Percentiles rank a stretch among this genome's conserved stretches.
Evolutionary conservation across 108 stramenopile species (phyloP).

Genomic region (Fistulifera pelliculosa): DNA sequence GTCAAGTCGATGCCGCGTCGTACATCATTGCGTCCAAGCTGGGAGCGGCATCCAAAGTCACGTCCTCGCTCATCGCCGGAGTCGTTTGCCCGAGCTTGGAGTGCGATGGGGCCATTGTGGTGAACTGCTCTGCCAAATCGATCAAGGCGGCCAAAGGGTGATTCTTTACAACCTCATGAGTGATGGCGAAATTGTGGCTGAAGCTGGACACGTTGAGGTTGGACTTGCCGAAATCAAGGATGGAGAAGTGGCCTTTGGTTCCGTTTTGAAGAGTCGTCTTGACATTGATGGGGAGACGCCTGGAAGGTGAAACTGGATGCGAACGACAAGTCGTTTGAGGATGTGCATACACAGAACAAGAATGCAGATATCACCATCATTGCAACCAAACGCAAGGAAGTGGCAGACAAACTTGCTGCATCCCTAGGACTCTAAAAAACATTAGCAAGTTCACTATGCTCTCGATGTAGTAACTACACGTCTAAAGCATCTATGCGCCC

Average conservation of each 20-base stretch:
- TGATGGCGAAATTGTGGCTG: constrained; percentile 77
- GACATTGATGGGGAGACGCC: constrained; percentile 80
- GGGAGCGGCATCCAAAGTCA: constrained; percentile 23
- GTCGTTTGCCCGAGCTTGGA: constrained; percentile 66
- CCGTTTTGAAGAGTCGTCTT: constrained; percentile 56
- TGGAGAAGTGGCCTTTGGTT: constrained; percentile 46
- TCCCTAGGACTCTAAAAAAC: constrained; percentile 19
- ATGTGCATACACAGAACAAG: constrained; percentile 75
- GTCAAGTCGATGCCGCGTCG: constrained; percentile 16
- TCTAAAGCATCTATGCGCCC: too few relatives aligned
- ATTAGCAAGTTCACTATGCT: too few relatives aligned
- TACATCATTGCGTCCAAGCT: constrained; percentile 66
- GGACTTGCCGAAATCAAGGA: constrained; percentile 54
- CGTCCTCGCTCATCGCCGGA: constrained; percentile 64
- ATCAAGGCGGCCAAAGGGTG: constrained; percentile 80
- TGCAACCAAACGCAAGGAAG: constrained; percentile 52
- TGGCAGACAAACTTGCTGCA: constrained; percentile 37
- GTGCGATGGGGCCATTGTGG: constrained; percentile 90
- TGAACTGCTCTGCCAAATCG: constrained; percentile 92
- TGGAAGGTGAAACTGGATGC: constrained; percentile 81
- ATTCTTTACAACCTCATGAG: constrained; percentile 94
- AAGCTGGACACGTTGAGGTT: constrained; percentile 85
- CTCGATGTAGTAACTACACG: too few relatives aligned
- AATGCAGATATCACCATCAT: constrained; percentile 68
- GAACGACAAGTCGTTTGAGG: constrained; percentile 78